These are phyloP conservation scores for Exophiala calicioides DNA, from an alignment of 2,329 filamentous ascomycete species.

Conservation along the genomic window DNA sequence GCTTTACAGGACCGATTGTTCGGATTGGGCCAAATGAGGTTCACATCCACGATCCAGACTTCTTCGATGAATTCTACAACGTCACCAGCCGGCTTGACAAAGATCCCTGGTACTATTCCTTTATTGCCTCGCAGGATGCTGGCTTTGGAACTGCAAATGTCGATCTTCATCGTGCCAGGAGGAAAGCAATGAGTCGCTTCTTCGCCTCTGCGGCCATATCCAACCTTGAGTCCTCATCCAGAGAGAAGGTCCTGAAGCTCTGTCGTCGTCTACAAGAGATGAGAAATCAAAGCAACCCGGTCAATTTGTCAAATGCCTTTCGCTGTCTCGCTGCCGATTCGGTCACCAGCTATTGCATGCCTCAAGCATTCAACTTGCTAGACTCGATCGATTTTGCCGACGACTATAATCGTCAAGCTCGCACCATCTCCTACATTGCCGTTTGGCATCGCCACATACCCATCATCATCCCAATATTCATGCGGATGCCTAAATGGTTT, in stretches of 20 bases:
- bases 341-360: slow-evolving; percentile 30
- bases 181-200: slow-evolving; percentile 40
- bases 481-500: slow-evolving; percentile 27
- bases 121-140: slow-evolving; percentile 31
- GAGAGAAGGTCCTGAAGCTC: slow-evolving; percentile 23
- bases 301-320: slow-evolving; percentile 28
- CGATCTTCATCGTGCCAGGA: slow-evolving; percentile 36
- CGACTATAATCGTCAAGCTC: slow-evolving; percentile 26
- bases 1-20: slow-evolving; percentile 38
- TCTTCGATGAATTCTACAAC: slow-evolving; percentile 30
- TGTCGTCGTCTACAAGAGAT: slow-evolving; percentile 24
- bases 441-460: slow-evolving; percentile 29
- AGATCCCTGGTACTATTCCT: slow-evolving; percentile 30
- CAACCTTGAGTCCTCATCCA: slow-evolving; percentile 23
- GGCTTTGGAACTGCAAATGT: slow-evolving; percentile 38
- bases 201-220: slow-evolving; percentile 35
- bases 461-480: slow-evolving; percentile 27
- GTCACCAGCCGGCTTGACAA: slow-evolving; percentile 27
- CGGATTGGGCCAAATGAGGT: slow-evolving; percentile 29
- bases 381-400: slow-evolving; percentile 28
- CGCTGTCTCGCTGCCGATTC: slow-evolving; percentile 30
- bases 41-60: slow-evolving; percentile 30
- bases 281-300: slow-evolving; percentile 22
- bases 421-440: slow-evolving; percentile 26
- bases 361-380: slow-evolving; percentile 26